phyloP scores from a whole-genome alignment of 1,284 basidiomycete genomes.

The Gymnopus androsaceus region DNA sequence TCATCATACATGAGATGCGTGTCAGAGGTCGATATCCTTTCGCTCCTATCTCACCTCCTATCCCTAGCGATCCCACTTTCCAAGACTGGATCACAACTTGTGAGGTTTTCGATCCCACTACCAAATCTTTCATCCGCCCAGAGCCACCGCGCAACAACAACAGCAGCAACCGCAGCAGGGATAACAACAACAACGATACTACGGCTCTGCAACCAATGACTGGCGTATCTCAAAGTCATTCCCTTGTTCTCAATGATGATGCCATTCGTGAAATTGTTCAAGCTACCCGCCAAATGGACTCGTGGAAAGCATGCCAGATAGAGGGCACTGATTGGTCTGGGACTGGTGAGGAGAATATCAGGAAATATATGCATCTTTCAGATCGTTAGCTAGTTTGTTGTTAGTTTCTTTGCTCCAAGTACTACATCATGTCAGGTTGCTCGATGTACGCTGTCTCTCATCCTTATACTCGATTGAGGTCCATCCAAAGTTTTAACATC shows the following conservation, averaged over 20 bases:
- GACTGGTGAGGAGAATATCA: constrained; percentile 32
- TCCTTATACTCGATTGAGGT: too few species aligned
- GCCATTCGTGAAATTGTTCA: constrained; percentile 28
- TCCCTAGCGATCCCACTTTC: constrained; percentile 18
- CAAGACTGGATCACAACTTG: constrained; percentile 28
- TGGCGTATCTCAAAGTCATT: neutral
- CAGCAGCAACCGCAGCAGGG: constrained; percentile 7
- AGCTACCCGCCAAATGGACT: constrained; percentile 29
- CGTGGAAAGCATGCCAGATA: constrained; percentile 33
- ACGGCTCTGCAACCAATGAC: constrained; percentile 11
- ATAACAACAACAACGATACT: constrained; percentile 14
- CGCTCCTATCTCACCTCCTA: constrained; percentile 4
- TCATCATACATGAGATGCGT: constrained; percentile 19
- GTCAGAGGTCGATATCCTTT: constrained; percentile 23
- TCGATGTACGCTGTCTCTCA: too few species aligned
- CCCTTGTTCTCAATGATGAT: constrained; percentile 15
- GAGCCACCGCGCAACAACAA: neutral
- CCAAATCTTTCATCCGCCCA: constrained; percentile 20
- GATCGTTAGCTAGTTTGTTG: too few species aligned
- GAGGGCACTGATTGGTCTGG: constrained; percentile 32
- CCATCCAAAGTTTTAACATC: too few species aligned
- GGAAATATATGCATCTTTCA: constrained; percentile 21
- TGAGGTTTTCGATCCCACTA: constrained; percentile 13
- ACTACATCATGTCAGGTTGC: too few species aligned
- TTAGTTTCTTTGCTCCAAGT: too few species aligned